phyloP scores from a whole-genome alignment of 495 filamentous ascomycete species.

The Lasiosphaeria hispida region DNA sequence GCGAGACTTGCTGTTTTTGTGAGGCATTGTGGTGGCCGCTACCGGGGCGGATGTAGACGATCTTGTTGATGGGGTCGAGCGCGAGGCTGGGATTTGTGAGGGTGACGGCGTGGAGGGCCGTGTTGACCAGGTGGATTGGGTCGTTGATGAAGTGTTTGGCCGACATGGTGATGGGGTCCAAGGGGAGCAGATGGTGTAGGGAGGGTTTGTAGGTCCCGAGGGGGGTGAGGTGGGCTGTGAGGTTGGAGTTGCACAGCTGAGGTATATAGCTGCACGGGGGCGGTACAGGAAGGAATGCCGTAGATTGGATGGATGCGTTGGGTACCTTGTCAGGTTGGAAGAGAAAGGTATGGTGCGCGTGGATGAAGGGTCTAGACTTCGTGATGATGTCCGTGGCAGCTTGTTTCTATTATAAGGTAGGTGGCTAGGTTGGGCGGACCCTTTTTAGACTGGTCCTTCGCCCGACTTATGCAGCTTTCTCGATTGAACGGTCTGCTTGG shows the following conservation, averaged over 20 bases:
- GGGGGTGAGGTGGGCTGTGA: not conserved
- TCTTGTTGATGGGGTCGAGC: conserved; percentile 78
- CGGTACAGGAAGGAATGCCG: too few species aligned
- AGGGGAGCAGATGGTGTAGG: not conserved
- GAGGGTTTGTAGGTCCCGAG: not conserved
- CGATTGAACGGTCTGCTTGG: too few species aligned
- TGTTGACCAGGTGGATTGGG: conserved; percentile 73
- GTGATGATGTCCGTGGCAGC: too few species aligned
- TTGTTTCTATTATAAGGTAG: too few species aligned
- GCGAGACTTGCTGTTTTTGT: conserved; percentile 57
- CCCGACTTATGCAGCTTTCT: too few species aligned
- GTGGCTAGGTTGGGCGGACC: too few species aligned
- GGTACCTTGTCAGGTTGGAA: too few species aligned
- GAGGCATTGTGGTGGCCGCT: not conserved
- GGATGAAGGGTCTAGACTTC: too few species aligned
- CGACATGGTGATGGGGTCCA: conserved; percentile 38
- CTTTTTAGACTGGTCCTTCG: too few species aligned
- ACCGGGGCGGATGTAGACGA: conserved; percentile 71
- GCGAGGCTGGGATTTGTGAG: conserved; percentile 83
- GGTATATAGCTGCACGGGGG: too few species aligned
- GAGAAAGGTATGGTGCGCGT: too few species aligned
- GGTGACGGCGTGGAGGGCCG: conserved; percentile 73
- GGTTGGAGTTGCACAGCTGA: not conserved
- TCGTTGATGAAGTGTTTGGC: conserved; percentile 93
- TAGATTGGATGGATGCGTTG: too few species aligned